Percentiles rank a stretch among this genome's conserved stretches.
These are phyloP conservation scores for Acer saccharum DNA, from an alignment of 345 rosid species.

Conservation along the genomic window DNA sequence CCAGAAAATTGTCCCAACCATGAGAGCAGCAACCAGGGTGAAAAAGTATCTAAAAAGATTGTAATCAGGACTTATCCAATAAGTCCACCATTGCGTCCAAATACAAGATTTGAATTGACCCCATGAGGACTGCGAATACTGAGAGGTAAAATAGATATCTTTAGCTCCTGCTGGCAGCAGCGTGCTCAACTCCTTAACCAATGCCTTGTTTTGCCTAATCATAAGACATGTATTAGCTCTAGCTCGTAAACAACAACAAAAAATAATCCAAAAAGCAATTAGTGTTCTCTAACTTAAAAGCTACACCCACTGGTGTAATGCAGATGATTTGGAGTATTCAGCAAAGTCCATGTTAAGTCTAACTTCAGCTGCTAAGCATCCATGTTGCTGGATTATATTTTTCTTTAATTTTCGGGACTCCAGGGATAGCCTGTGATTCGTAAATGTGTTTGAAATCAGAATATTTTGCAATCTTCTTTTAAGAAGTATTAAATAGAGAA, in stretches of 20 bases:
- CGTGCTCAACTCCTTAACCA: conserved; percentile 54
- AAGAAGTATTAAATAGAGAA: background rate
- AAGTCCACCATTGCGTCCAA: conserved; percentile 75
- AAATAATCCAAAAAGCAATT: background rate
- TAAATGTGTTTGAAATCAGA: conserved; percentile 2
- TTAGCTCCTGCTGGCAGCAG: conserved; percentile 50
- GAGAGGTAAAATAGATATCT: conserved; percentile 52
- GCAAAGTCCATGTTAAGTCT: conserved; percentile 74
- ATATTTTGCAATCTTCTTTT: background rate
- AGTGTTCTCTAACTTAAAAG: background rate
- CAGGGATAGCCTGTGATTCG: conserved; percentile 51
- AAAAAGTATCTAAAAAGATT: conserved; percentile 60
- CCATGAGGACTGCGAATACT: conserved; percentile 48
- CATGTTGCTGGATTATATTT: conserved; percentile 87
- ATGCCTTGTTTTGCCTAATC: conserved; percentile 57
- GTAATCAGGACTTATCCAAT: conserved; percentile 79
- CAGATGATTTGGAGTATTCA: conserved; percentile 55
- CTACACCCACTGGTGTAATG: conserved; percentile 56
- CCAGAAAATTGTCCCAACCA: conserved; percentile 72
- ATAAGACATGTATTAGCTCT: conserved; percentile 20
- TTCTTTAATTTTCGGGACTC: conserved; percentile 62
- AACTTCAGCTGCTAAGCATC: conserved; percentile 77
- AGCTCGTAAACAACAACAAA: background rate
- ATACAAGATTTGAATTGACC: conserved; percentile 70
- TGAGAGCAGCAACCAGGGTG: conserved; percentile 50